Conservation (phyloP, 2,329 filamentous ascomycete species). For the Hortaea sp. region DNA sequence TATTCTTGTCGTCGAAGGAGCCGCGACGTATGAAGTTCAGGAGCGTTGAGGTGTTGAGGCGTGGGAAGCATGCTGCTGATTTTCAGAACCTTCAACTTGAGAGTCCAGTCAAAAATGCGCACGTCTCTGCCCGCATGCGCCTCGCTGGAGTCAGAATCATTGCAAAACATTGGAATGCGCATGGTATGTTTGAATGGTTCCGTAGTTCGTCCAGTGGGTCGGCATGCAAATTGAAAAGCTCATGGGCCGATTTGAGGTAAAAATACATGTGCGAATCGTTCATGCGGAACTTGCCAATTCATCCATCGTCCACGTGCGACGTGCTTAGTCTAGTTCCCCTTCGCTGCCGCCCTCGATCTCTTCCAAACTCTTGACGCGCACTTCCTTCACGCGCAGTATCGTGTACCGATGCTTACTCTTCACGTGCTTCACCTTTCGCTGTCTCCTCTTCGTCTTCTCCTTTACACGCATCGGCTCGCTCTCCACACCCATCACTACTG, state of each 20-base stretch:
- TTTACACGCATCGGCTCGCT: constrained; percentile 49
- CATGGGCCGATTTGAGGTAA: background rate
- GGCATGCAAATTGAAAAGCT: background rate
- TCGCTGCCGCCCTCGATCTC: constrained; percentile 34
- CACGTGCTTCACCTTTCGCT: constrained; percentile 58
- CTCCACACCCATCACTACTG: constrained; percentile 76
- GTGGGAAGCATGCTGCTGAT: too few species aligned
- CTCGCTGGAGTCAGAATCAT: too few species aligned
- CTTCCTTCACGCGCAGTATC: constrained; percentile 70
- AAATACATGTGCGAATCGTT: background rate
- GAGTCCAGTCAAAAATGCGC: too few species aligned
- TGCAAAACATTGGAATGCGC: too few species aligned
- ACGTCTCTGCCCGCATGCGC: too few species aligned
- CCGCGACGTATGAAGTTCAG: too few species aligned
- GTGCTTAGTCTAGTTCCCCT: background rate
- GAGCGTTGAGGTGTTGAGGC: too few species aligned
- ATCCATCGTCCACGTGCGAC: background rate
- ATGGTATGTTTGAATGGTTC: too few species aligned
- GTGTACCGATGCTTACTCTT: constrained; percentile 90
- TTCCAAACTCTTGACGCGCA: constrained; percentile 55
- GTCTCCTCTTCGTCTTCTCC: constrained; percentile 55
- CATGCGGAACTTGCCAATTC: background rate
- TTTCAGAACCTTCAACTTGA: too few species aligned
- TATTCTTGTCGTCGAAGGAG: too few species aligned
- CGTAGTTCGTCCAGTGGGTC: too few species aligned